Evolutionary conservation across 1,284 basidiomycete genomes (phyloP), one percentile per base, ranked within the genome.

Genomic region (Blastosporella zonata): DNA sequence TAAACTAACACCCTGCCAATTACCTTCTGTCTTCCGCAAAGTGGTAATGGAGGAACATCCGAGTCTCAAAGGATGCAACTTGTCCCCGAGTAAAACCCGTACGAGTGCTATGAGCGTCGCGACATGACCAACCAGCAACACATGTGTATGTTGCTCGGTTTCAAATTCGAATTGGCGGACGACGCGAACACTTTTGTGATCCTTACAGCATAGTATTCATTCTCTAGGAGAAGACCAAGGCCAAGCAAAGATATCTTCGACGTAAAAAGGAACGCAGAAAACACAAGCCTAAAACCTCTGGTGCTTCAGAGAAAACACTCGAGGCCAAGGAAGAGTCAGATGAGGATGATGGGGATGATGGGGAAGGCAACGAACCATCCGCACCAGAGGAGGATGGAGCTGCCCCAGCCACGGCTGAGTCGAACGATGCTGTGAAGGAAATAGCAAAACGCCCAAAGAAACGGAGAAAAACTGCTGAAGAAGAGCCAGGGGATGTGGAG

Each of bases 241-340:
- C 81, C 5, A 83, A 87, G 63, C 68, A 78, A 57, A 70, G 80
- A 48, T 87, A 88, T 64, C 68, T 86, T 29, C 80, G 79, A 56
- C 78, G 78, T 46, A 88, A 88, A 66, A 78, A 78, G 57, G 74
- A 78, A 46, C 74, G 79, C 44, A 71, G 77, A 62, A 84, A 84
- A 62, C 69, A 73, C 34, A 70, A 74, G 42, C 69, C 75, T 48
- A 71, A 74, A 49, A 64, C 69, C 0, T 61, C 64, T 5, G 27
- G 52, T 48, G 64, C 69, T 0, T 60, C 63, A 8, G 18, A 47
- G 5, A 53, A 56, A 12, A 52, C 49, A 18, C 55, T 45, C 6
- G 44, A 51, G 29, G 28, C 17, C 38, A 40, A 55, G 3, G 59
- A 25, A 22, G 52, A 54, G 43, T 54, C 51, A 9, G 57, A 57